phyloP scores from a whole-genome alignment of 2,329 filamentous ascomycete genomes.

The Neospermospora avenae region DNA sequence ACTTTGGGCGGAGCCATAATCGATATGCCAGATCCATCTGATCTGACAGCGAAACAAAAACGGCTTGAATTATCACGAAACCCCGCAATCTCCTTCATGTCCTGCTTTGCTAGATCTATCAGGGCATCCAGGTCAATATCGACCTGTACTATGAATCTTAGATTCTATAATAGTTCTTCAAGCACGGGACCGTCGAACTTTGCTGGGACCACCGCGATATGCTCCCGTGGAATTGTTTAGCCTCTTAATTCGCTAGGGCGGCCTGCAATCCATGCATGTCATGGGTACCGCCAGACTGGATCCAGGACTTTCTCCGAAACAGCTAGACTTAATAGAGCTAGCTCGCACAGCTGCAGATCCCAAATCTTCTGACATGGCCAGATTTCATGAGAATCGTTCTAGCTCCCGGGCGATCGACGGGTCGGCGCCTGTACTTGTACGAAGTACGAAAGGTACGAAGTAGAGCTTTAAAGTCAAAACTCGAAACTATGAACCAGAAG shows the following conservation, averaged over 20 bases:
- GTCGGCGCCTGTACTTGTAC: not conserved
- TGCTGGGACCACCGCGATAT: not conserved
- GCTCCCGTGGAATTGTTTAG: slow-evolving; percentile 16
- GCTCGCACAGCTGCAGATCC: slow-evolving; percentile 11
- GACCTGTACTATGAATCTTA: not conserved
- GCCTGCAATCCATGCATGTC: slow-evolving; percentile 9
- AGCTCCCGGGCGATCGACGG: slow-evolving; percentile 11
- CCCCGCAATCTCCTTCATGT: slow-evolving; percentile 1
- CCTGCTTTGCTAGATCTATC: not conserved
- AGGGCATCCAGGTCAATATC: not conserved
- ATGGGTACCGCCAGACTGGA: slow-evolving; percentile 27
- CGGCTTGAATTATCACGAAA: not conserved
- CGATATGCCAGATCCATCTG: not conserved
- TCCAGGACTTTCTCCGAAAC: slow-evolving; percentile 20
- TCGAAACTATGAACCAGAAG: not conserved
- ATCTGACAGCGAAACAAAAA: not conserved
- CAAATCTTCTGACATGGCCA: slow-evolving; percentile 10
- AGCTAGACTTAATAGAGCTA: slow-evolving; percentile 5
- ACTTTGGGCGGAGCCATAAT: not conserved
- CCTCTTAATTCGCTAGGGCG: not conserved
- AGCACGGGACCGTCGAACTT: slow-evolving; percentile 1
- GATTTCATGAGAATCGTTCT: not conserved
- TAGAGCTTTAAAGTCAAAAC: not conserved
- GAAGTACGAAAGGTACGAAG: not conserved
- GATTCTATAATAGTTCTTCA: not conserved